Conservation (phyloP, 2,329 filamentous ascomycete genomes). For the Colletotrichum camelliae region DNA sequence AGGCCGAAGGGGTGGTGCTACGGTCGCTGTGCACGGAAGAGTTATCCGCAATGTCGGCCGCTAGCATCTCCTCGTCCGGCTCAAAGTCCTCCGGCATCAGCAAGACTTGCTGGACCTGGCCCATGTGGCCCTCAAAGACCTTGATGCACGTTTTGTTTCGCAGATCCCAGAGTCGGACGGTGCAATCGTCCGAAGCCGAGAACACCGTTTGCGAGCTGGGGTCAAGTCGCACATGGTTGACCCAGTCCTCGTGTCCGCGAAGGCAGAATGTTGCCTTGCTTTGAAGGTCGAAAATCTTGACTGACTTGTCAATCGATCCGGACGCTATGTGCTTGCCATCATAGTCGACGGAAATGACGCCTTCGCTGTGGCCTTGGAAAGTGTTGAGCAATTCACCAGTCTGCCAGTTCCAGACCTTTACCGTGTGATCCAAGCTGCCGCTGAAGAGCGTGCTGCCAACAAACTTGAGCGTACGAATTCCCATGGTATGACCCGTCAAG, state of each 20-base stretch:
- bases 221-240: conserved; percentile 94
- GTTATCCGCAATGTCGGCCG: conserved; percentile 59
- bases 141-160: conserved; percentile 79
- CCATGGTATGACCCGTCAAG: conserved; percentile 79
- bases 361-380: conserved; percentile 78
- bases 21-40: conserved; percentile 54
- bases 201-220: conserved; percentile 82
- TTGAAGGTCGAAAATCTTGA: conserved; percentile 92
- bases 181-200: conserved; percentile 92
- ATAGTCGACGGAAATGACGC: conserved; percentile 88
- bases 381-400: conserved; percentile 87
- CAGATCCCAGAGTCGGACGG: conserved; percentile 90
- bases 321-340: conserved; percentile 84
- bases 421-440: conserved; percentile 83
- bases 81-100: conserved; percentile 88
- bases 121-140: conserved; percentile 86
- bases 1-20: conserved; percentile 43
- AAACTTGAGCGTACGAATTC: conserved; percentile 90
- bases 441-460: conserved; percentile 91
- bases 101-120: conserved; percentile 91
- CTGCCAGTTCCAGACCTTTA: conserved; percentile 97
- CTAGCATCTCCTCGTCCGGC: conserved; percentile 70
- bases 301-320: conserved; percentile 85
- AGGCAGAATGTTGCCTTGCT: conserved; percentile 82
- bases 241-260: conserved; percentile 89